Conservation (phyloP, 805 yeast species). For the Candida ovalis region DNA sequence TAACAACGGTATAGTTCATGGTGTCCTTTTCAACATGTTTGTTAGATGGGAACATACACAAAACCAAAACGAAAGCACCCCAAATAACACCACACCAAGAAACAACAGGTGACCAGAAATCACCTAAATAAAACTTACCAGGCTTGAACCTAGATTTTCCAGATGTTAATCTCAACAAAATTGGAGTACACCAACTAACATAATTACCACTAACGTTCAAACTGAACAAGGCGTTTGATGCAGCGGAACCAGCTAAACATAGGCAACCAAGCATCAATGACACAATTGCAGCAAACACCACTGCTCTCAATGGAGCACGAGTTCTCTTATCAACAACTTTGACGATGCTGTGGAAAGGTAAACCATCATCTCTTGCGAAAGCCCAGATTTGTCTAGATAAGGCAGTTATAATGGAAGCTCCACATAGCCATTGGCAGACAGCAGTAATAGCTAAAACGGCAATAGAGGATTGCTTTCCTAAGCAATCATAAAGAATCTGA, state of each 20-base stretch:
- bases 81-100: conserved; percentile 43
- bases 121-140: conserved; percentile 66
- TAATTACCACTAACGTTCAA: conserved; percentile 60
- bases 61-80: conserved; percentile 48
- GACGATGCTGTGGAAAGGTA: conserved; percentile 55
- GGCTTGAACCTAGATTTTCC: conserved; percentile 52
- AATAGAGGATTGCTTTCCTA: conserved; percentile 59
- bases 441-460: conserved; percentile 58
- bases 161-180: conserved; percentile 46
- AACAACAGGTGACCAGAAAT: conserved; percentile 40
- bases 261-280: conserved; percentile 53
- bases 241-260: conserved; percentile 53
- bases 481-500: conserved; percentile 21
- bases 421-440: conserved; percentile 62
- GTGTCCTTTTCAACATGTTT: conserved; percentile 37
- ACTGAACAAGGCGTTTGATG: conserved; percentile 67
- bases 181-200: conserved; percentile 61
- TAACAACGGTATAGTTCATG: conserved; percentile 71
- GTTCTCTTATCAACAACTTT: conserved; percentile 53
- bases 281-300: conserved; percentile 48
- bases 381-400: conserved; percentile 72
- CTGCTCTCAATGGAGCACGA: conserved; percentile 65
- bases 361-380: conserved; percentile 71
- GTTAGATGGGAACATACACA: conserved; percentile 59
- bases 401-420: conserved; percentile 57